Base-by-base conservation (phyloP, 495 filamentous ascomycete genomes). In the Aspergillus cristatus region DNA sequence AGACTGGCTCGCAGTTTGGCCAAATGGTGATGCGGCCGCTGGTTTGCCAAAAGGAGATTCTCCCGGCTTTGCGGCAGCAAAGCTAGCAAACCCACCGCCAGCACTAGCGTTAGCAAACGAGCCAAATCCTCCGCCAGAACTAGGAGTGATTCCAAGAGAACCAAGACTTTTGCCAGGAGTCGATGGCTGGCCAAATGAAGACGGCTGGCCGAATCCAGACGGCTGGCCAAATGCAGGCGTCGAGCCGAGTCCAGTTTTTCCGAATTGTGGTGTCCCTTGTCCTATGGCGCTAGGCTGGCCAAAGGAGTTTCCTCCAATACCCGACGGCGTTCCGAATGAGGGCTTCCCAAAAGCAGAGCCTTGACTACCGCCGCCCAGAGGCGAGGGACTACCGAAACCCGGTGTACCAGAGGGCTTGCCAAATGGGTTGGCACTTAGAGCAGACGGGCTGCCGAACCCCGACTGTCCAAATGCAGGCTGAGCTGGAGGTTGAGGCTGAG, bases 131-230 rank as follows among this genome's bases (percentile, higher is more conserved):
- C 56, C 57, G 4, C 56, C 58, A 34, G 60, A 47, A 24, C 20
- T 24, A 24, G 20, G 20, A 7, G 54, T 25, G n/a, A 45, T 35
- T 20, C 41, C 38, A 29, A 62, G 48, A 17, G 49, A 29, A 31
- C 42, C 51, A 10, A 58, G 43, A 38, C 42, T 46, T 22, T 62
- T 65, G 16, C 34, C 54, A 3, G 58, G 44, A 6, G 54, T 51
- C 20, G 45, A 55, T 14, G 62, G 41, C 40, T 67, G 53, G 17
- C 63, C 71, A 35, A 75, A 71, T 18, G 52, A 35, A n/a, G 42
- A 52, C 28, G 67, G 60, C 0, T 67, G 61, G 1, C 65, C 75
- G 43, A 84, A 79, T 32, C 63, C 52, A 26, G 56, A 48, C 20
- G 62, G 40, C 41, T 67, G 53, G 18, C 63, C 71, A 37, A 75